Base-by-base conservation (phyloP, 305 asterid species). In the Fraxinus greggii region DNA sequence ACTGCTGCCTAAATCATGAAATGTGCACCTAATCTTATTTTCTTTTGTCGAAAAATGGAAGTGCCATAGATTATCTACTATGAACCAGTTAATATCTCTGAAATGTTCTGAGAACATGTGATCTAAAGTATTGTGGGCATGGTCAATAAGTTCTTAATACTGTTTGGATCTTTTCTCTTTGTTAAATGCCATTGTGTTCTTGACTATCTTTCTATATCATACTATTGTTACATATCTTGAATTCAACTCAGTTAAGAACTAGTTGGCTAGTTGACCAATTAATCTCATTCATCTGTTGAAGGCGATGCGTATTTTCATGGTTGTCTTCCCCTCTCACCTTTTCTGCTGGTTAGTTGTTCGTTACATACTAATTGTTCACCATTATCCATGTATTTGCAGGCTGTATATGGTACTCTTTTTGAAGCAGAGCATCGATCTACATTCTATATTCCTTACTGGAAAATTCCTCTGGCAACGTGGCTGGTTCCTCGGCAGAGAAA, bases 341-440 rank as follows among this genome's bases (percentile, higher is more conserved):
- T 61, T 79, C 23, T 54, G 24, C 65, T 51, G 42, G 24, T 82
- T 32, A 72, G 45, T 76, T 81, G 51, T 77, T 23, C 23, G 24
- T 81, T 51, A 56, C 59, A 35, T 72, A 76, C 76, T 73, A 72
- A 79, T 32, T 61, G 38, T 15, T 48, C 3, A 36, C 65, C 82
- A 81, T 67, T 17, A 31, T 79, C 36, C 45, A 70, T 83, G 42
- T 26, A 38, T 69, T 51, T 83, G 81, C 86, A 95, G 99, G 98
- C 99, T 80, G 98, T 95, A 48, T 94, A 95, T 85, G 99, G 98
- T 83, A 94, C 99, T 42, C 93, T 94, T 75, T 94, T 94, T 85
- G 99, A 94, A 91, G 98, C 98, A 69, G 99, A 95, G 88, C 98
- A 95, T 85, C 96, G 98, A 51, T 95, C 99, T 7, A 95, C 98